Base-by-base conservation (phyloP, 208 protist species). In the Endotrypanum monterogeii region DNA sequence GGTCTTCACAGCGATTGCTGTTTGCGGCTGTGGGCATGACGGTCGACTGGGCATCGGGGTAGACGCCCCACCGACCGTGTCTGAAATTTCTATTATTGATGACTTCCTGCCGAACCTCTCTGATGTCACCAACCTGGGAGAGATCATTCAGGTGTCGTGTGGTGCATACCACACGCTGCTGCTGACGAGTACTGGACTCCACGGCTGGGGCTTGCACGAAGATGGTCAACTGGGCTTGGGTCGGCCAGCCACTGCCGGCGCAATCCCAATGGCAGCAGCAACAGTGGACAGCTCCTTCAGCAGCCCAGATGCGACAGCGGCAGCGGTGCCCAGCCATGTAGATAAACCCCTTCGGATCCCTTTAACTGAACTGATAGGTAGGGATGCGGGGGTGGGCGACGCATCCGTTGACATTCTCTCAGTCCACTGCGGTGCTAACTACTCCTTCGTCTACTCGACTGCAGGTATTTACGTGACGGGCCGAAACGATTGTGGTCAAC, bases 91-190 rank as follows among this genome's bases (percentile, higher is more conserved):
- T 0, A 77, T 86, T 3, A 20, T 86, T 11, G 76, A 77, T 0
- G 69, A 74, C 60, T 86, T 86, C 41, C 67, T 86, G 1, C 28
- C 70, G 16, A 30, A 6, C 74, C 20, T n/a, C 32, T 25, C 23
- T 16, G 6, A 39, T 16, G 54, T 30, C 11, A 2, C 37, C 52
- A n/a, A 2, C n/a, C 11, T 58, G 6, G 78, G 73, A 18, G 20
- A 30, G 16, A 72, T 94, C 39, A 79, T 55, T 6, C 32, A 83
- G 14, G 77, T 94, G 14, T 71, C 82, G 67, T 91, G 87, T 54
- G 94, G 94, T 16, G 94, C 83, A n/a, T 92, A 94, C 52, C 94
- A 98, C 84, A 94, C 86, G 5, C 73, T 98, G 44, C 86, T 84
- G 52, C 89, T 82, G 39, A 96, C 94, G 6, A 81, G 70, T 23